Evolutionary conservation across 805 yeast genomes (phyloP).

Genomic region (Candida nanaspora): DNA sequence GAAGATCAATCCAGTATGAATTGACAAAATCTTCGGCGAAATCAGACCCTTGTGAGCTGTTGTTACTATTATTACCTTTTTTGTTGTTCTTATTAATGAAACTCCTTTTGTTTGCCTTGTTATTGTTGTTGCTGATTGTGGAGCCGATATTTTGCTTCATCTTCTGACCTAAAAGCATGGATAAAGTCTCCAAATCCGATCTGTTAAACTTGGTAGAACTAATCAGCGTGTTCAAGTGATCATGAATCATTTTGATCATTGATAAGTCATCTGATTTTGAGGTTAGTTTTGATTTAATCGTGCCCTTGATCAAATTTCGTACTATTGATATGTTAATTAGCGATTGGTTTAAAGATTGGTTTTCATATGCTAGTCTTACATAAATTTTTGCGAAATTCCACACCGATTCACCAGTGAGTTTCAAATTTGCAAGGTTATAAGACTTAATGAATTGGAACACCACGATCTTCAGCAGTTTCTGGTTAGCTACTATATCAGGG

Average conservation of each 20-base stretch:
- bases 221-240: constrained; percentile 40
- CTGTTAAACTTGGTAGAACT: constrained; percentile 38
- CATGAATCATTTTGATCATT: constrained; percentile 40
- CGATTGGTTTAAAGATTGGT: constrained; percentile 20
- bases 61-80: background rate
- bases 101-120: constrained; percentile 4
- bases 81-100: constrained; percentile 10
- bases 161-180: constrained; percentile 37
- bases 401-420: constrained; percentile 48
- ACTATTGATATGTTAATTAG: constrained; percentile 29
- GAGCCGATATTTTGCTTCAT: constrained; percentile 11
- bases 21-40: constrained; percentile 53
- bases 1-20: constrained; percentile 46
- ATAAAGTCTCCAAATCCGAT: constrained; percentile 39
- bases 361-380: constrained; percentile 27
- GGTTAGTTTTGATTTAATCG: constrained; percentile 37
- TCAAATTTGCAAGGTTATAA: constrained; percentile 49
- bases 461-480: constrained; percentile 37
- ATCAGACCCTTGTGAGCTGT: constrained; percentile 4
- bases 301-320: constrained; percentile 49
- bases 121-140: constrained; percentile 3
- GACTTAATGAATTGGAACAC: constrained; percentile 44
- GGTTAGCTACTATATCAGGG: constrained; percentile 54
- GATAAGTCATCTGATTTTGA: constrained; percentile 46
- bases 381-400: constrained; percentile 63